Evolutionary conservation across 2,329 filamentous ascomycete genomes (phyloP).

Genomic region (Nothophoma quercina): DNA sequence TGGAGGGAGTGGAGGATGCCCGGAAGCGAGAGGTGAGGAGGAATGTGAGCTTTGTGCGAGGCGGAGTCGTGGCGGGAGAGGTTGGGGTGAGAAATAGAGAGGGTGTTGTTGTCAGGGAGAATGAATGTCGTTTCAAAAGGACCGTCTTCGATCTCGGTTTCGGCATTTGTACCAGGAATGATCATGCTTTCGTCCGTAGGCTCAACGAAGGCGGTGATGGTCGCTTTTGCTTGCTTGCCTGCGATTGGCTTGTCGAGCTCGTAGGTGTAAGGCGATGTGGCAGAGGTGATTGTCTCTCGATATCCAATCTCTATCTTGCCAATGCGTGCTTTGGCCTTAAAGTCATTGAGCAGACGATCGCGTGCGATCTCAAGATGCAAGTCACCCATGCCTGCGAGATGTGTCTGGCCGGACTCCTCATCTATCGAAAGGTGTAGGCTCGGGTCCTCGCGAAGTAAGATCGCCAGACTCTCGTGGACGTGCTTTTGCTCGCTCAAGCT

Average conservation of each 20-base stretch:
- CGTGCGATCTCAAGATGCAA: slow-evolving; percentile 93
- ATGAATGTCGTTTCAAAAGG: slow-evolving; percentile 39
- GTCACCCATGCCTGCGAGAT: slow-evolving; percentile 95
- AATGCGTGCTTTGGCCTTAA: slow-evolving; percentile 85
- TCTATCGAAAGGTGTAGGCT: slow-evolving; percentile 86
- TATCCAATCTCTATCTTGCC: slow-evolving; percentile 95
- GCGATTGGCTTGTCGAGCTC: slow-evolving; percentile 81
- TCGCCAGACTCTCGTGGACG: slow-evolving; percentile 76
- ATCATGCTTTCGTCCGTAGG: slow-evolving; percentile 58
- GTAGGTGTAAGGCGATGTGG: slow-evolving; percentile 65
- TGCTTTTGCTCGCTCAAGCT: slow-evolving; percentile 80
- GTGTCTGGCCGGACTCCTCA: slow-evolving; percentile 90
- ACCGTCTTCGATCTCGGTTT: slow-evolving; percentile 34
- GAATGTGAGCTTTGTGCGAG: slow-evolving; percentile 58
- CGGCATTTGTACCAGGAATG: slow-evolving; percentile 29
- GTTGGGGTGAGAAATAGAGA: slow-evolving; percentile 63
- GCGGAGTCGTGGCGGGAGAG: slow-evolving; percentile 51
- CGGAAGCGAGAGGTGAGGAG: slow-evolving; percentile 60
- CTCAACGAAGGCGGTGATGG: slow-evolving; percentile 73
- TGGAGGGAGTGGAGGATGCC: slow-evolving; percentile 65
- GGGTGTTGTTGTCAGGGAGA: slow-evolving; percentile 72
- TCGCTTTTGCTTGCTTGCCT: slow-evolving; percentile 79
- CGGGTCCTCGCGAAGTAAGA: slow-evolving; percentile 89
- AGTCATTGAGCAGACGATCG: slow-evolving; percentile 85
- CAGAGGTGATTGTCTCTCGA: slow-evolving; percentile 75